Conservation (phyloP, 805 yeast genomes). For the Grigorovia humatica region DNA sequence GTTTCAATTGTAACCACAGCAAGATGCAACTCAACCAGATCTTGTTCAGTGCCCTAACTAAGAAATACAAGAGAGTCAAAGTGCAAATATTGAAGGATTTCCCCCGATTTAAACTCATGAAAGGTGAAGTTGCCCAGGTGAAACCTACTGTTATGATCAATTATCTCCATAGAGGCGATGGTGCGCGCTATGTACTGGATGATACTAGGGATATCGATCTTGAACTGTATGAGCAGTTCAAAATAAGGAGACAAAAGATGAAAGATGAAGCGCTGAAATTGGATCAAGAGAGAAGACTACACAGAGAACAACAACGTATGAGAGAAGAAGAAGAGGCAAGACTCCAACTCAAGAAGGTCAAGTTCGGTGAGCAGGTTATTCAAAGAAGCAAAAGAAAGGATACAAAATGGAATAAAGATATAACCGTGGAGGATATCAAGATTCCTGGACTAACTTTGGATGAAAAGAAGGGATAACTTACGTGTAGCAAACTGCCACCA, state of each 20-base stretch:
- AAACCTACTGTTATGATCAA: constrained; percentile 78
- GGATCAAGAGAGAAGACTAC: constrained; percentile 1
- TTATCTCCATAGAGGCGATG: constrained; percentile 55
- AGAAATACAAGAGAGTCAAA: constrained; percentile 44
- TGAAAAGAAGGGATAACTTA: too few relatives aligned
- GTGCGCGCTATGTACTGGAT: constrained; percentile 56
- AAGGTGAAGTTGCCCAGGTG: constrained; percentile 67
- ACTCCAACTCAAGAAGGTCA: neutral
- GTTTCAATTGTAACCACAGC: too few relatives aligned
- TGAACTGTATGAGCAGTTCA: constrained; percentile 7
- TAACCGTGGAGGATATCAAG: constrained; percentile 19
- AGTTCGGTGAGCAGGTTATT: neutral
- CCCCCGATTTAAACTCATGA: constrained; percentile 45
- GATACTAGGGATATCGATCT: constrained; percentile 19
- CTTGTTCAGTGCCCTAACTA: constrained; percentile 34
- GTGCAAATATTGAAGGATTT: constrained; percentile 70
- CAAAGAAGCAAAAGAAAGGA: neutral
- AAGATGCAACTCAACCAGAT: neutral
- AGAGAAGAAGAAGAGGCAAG: neutral
- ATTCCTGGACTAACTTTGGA: constrained; percentile 21
- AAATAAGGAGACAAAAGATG: constrained; percentile 3
- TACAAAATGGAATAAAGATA: constrained; percentile 10
- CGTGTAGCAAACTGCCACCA: too few relatives aligned
- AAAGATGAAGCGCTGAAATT: neutral
- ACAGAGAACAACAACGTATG: neutral